Evolutionary conservation across 495 filamentous ascomycete genomes (phyloP), one percentile per base, ranked within the genome.

Genomic region (Penicillium alfredii): DNA sequence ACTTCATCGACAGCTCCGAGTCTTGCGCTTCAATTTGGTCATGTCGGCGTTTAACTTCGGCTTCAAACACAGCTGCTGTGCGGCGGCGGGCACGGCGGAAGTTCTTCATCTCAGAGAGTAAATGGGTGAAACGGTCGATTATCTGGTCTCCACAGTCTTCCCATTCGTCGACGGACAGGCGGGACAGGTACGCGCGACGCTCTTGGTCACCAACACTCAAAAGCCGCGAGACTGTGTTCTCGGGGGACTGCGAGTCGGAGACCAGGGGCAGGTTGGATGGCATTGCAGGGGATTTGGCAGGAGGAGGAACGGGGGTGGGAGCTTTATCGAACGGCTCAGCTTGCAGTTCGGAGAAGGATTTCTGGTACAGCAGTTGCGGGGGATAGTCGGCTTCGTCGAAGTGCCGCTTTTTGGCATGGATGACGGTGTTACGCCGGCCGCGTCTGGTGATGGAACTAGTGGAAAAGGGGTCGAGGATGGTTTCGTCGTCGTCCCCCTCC

Each of bases 61-160:
- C 69, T 59, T 93, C 84, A 46, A 90, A 92, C 19, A 71, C 60
- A 20, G 62, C 60, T 5, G 80, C 74, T 5, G 82, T 61, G 32
- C 71, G 68, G 23, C 89, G 72, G 52, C 86, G 86, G 12, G 71
- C 68, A 38, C 71, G 69, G 29, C 87, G 66, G 18, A 79, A 66
- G 0, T 76, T 65, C 40, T 75, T 84, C 50, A 89, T 72, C 45
- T 76, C 71, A 11, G 63, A 53, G 42, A 88, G 66, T 11, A 88
- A 55, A 6, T 71, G 65, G 4, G 66, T 64, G 47, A 92, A 89
- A 42, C 72, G 73, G 3, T 78, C 76, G 9, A 90, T 61, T 25
- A 95, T 76, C 68, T 83, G 80, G 42, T 95, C 86, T 6, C 88
- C 88, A 9, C 81, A 77, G 30, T 82, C 71, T 53, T 95, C 88